phyloP scores from a whole-genome alignment of 257 asterid species.

The Vinca minor region DNA sequence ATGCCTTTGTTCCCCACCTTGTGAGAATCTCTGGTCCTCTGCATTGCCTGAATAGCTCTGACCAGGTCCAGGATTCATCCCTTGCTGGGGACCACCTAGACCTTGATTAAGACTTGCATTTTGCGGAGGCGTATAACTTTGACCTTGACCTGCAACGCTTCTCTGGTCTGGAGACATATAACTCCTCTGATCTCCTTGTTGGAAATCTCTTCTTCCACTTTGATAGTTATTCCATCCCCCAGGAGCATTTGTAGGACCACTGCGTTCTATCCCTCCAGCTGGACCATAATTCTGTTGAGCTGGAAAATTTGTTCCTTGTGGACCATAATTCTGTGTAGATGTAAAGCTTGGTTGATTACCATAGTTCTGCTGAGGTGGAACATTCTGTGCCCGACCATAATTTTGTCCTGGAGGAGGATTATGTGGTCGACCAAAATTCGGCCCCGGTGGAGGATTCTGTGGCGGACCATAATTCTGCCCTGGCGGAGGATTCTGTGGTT shows the following conservation, averaged over 20 bases:
- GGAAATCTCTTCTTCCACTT: conserved; percentile 19
- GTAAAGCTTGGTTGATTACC: conserved; percentile 28
- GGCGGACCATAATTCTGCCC: conserved; percentile 27
- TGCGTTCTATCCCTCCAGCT: conserved; percentile 27
- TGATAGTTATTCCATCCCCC: conserved; percentile 21
- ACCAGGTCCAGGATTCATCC: conserved; percentile 14
- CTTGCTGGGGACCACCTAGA: conserved; percentile 4
- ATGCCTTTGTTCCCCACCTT: conserved; percentile 17
- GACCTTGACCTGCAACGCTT: conserved; percentile 25
- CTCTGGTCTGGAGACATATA: conserved; percentile 20
- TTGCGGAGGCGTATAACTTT: conserved; percentile 24
- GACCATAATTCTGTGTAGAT: conserved; percentile 31
- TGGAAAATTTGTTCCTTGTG: conserved; percentile 17
- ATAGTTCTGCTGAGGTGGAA: conserved; percentile 17
- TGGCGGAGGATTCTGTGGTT: conserved; percentile 13
- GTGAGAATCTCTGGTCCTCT: conserved; percentile 18
- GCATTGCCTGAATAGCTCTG: conserved; percentile 19
- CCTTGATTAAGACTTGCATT: conserved; percentile 23
- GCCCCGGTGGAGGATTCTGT: conserved; percentile 19
- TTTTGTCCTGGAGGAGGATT: conserved; percentile 13
- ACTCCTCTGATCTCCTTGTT: conserved; percentile 17
- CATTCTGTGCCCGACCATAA: conserved; percentile 16
- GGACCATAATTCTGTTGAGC: conserved; percentile 22
- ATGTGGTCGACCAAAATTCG: conserved; percentile 15
- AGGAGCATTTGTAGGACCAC: conserved; percentile 25